Conservation (phyloP, 352 stramenopile genomes). For the Globisporangium orthogonon region DNA sequence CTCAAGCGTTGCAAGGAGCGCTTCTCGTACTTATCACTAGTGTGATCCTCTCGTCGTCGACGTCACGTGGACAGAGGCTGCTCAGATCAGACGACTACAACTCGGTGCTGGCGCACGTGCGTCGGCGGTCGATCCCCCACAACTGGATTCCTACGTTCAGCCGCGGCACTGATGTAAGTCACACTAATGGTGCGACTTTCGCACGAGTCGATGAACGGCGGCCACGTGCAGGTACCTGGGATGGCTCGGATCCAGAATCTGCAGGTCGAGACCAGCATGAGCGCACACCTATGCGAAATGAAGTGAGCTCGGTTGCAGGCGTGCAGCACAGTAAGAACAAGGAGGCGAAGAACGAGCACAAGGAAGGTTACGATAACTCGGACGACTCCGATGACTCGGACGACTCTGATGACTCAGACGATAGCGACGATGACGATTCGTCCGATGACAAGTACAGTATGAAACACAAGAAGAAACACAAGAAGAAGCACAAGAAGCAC, state of each 20-base stretch:
- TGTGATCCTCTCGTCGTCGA: neutral
- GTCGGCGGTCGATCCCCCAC: neutral
- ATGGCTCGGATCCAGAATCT: neutral
- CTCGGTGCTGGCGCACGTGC: neutral
- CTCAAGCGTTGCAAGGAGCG: neutral
- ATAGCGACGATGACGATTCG: constrained; percentile 5
- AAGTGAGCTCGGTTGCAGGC: neutral
- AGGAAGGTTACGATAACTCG: neutral
- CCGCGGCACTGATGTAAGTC: neutral
- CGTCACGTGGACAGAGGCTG: neutral
- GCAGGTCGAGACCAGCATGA: neutral
- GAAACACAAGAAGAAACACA: constrained; percentile 13
- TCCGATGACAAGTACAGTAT: constrained; percentile 6
- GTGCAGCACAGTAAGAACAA: neutral
- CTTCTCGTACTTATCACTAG: constrained; percentile 2
- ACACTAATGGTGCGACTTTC: neutral
- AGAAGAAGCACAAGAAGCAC: constrained; percentile 14
- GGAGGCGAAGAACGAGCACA: neutral
- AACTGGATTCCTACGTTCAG: neutral
- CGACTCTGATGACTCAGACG: constrained; percentile 6
- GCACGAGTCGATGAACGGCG: neutral
- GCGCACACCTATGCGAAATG: neutral
- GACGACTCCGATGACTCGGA: constrained; percentile 6
- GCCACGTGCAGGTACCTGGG: neutral
- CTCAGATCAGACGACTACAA: neutral